A percentile compares a stretch with the other conserved stretches of the same genome.
phyloP scores from a whole-genome alignment of 2,329 filamentous ascomycete genomes.

The Pseudogymnoascus pannorum region DNA sequence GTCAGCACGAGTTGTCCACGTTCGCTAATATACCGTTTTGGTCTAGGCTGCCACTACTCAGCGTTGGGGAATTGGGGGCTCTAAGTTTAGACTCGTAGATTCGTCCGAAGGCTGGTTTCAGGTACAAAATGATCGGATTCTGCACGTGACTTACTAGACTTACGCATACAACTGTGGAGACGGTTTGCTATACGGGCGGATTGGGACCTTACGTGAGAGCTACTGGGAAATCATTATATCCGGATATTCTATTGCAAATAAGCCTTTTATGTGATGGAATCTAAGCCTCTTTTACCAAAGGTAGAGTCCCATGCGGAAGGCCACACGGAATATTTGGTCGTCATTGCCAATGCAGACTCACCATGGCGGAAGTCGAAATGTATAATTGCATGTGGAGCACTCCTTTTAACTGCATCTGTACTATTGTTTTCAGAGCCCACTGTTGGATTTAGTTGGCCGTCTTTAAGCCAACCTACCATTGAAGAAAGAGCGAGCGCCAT shows the following conservation, averaged over 20 bases:
- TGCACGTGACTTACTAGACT: not conserved
- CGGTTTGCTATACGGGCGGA: not conserved
- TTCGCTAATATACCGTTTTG: not conserved
- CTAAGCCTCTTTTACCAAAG: not conserved
- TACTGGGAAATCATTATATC: not conserved
- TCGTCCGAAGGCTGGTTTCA: not conserved
- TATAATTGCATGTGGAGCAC: slow-evolving; percentile 14
- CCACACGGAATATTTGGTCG: slow-evolving; percentile 6
- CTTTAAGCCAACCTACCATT: slow-evolving; percentile 19
- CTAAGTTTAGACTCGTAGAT: not conserved
- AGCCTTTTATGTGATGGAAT: not conserved
- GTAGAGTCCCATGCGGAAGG: not conserved
- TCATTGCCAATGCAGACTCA: not conserved
- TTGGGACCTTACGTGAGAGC: not conserved
- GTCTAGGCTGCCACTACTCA: slow-evolving; percentile 6
- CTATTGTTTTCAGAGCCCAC: slow-evolving; percentile 13
- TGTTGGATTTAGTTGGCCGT: slow-evolving; percentile 1
- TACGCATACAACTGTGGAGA: not conserved
- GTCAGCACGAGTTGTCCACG: slow-evolving; percentile 8
- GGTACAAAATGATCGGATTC: not conserved
- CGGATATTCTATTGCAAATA: not conserved
- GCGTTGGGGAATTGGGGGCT: not conserved
- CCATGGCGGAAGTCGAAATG: slow-evolving; percentile 2
- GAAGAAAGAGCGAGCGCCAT: slow-evolving; percentile 36
- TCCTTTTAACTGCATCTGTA: slow-evolving; percentile 14